A percentile compares a stretch with the other conserved stretches of the same genome.
Evolutionary conservation across 371 early-diverging fungal species (phyloP).

Genomic region (Mortierella sp.): DNA sequence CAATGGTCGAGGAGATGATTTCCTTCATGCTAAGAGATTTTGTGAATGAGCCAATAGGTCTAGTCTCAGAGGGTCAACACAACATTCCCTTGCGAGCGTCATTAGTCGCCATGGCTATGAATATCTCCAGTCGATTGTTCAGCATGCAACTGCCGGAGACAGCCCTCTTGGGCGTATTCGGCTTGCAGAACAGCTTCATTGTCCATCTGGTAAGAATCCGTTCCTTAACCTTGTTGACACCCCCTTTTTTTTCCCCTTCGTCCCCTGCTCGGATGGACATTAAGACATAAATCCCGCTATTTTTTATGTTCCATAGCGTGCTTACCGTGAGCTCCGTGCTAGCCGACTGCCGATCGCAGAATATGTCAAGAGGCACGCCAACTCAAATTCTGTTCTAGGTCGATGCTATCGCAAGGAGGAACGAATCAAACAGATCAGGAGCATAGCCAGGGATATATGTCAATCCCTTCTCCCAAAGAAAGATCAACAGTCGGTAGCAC

Average conservation of each 20-base stretch:
- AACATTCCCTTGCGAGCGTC: constrained; percentile 41
- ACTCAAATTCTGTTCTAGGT: constrained; percentile 47
- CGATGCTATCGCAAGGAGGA: constrained; percentile 51
- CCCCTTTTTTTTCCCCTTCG: no score
- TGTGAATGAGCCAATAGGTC: constrained; percentile 46
- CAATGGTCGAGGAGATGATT: constrained; percentile 51
- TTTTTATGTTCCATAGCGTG: constrained; percentile 32
- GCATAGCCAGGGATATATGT: constrained; percentile 44
- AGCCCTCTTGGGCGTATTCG: constrained; percentile 45
- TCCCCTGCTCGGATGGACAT: no score
- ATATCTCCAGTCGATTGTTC: constrained; percentile 26
- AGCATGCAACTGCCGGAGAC: constrained; percentile 48
- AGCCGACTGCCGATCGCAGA: constrained; percentile 43
- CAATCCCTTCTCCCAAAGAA: constrained; percentile 41
- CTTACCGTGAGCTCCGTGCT: constrained; percentile 42
- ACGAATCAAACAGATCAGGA: constrained; percentile 47
- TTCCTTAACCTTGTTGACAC: no score
- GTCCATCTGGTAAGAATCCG: constrained; percentile 46
- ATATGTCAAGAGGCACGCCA: constrained; percentile 42
- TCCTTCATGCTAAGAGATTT: constrained; percentile 41
- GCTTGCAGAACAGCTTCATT: constrained; percentile 51
- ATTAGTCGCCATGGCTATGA: constrained; percentile 49
- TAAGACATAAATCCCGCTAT: no score
- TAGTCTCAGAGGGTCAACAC: constrained; percentile 40
- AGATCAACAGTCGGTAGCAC: constrained; percentile 45